Conservation (phyloP, 192 early-diverging fungal genomes). For the Gigaspora rosea region DNA sequence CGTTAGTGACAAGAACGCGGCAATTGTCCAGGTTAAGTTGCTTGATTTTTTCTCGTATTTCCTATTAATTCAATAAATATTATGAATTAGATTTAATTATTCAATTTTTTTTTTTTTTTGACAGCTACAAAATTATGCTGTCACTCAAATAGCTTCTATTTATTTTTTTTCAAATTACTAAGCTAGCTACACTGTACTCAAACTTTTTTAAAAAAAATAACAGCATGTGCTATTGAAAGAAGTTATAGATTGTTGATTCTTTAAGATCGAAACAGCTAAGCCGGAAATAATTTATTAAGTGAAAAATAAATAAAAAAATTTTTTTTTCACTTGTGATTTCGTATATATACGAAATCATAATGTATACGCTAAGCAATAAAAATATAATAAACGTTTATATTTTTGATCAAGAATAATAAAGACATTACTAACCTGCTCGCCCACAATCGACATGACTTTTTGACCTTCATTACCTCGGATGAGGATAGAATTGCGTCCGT, state of each 20-base stretch:
- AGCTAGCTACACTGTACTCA: too few relatives aligned
- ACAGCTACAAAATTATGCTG: too few relatives aligned
- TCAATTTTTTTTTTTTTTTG: neutral
- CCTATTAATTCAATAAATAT: constrained; percentile 50
- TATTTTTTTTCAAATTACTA: too few relatives aligned
- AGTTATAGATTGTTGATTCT: too few relatives aligned
- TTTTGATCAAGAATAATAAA: neutral
- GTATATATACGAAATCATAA: neutral
- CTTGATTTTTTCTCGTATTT: constrained; percentile 74
- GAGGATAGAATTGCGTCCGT: constrained; percentile 81
- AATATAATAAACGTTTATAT: neutral
- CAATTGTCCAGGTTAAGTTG: constrained; percentile 81
- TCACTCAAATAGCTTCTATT: too few relatives aligned
- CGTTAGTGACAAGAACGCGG: constrained; percentile 85
- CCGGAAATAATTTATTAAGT: too few relatives aligned
- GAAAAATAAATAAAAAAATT: too few relatives aligned
- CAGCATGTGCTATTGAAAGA: too few relatives aligned
- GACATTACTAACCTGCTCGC: constrained; percentile 64
- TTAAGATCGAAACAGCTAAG: too few relatives aligned
- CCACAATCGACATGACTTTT: constrained; percentile 59
- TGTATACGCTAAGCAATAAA: neutral
- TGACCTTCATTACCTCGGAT: constrained; percentile 86
- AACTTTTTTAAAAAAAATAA: too few relatives aligned
- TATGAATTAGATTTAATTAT: neutral
- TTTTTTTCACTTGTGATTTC: too few relatives aligned